A percentile compares a stretch with the other conserved stretches of the same genome.
Conservation (phyloP, 805 yeast species). For the Starmera dryadoides region DNA sequence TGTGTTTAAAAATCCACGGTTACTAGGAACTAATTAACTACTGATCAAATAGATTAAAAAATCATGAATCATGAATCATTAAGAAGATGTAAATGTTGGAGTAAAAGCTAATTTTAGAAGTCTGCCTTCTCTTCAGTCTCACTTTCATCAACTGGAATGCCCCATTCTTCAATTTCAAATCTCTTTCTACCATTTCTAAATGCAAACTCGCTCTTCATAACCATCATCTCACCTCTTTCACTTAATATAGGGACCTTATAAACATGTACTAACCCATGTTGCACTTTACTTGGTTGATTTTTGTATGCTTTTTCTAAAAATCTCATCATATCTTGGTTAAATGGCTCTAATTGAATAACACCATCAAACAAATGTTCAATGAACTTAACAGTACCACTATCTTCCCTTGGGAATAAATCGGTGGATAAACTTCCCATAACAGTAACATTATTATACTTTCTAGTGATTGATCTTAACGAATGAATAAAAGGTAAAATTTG, state of each 20-base stretch:
- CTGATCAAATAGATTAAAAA: no score
- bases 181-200: conserved; percentile 77
- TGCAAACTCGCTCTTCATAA: conserved; percentile 69
- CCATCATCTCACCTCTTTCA: conserved; percentile 75
- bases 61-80: no score
- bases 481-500: conserved; percentile 56
- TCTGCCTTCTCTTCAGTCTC: conserved; percentile 37
- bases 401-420: conserved; percentile 55
- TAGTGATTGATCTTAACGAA: conserved; percentile 45
- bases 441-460: conserved; percentile 39
- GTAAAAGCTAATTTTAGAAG: no score
- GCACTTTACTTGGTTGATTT: conserved; percentile 66
- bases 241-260: conserved; percentile 64
- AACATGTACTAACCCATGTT: conserved; percentile 81
- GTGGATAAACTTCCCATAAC: conserved; percentile 51
- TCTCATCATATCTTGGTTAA: conserved; percentile 63
- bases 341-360: conserved; percentile 71
- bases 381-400: conserved; percentile 36
- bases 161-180: conserved; percentile 90
- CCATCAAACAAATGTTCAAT: conserved; percentile 60
- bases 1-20: no score
- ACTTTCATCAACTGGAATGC: conserved; percentile 87
- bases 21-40: no score
- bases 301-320: conserved; percentile 63
- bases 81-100: no score